A percentile compares a stretch with the other conserved stretches of the same genome.
phyloP scores from a whole-genome alignment of 208 protist species.

The Acanthamoeba castellanii region DNA sequence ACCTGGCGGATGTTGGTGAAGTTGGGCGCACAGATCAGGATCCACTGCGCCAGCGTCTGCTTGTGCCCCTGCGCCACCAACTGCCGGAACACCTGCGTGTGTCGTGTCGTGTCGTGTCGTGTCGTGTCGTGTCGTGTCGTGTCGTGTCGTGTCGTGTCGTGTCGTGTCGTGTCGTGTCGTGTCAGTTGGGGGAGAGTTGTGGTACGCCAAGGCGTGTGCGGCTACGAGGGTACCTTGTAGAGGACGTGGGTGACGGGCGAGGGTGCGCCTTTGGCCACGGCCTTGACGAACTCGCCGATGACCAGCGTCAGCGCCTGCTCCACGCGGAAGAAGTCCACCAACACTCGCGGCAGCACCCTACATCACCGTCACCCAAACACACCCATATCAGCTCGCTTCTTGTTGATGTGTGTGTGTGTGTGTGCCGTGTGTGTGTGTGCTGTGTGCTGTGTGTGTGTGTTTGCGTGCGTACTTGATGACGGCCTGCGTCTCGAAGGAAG shows the following conservation, averaged over 20 bases:
- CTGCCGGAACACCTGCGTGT: neutral
- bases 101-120: neutral
- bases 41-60: slow-evolving; percentile 18
- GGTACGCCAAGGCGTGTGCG: neutral
- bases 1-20: slow-evolving; percentile 28
- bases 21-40: slow-evolving; percentile 26
- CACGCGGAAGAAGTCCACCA: slow-evolving; percentile 67
- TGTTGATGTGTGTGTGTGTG: neutral
- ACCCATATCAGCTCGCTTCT: neutral
- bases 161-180: too few relatives aligned
- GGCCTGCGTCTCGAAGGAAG: slow-evolving; percentile 55
- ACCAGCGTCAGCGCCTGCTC: slow-evolving; percentile 63
- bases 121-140: too few relatives aligned
- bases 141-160: too few relatives aligned
- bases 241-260: slow-evolving; percentile 17
- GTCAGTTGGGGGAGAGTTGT: neutral
- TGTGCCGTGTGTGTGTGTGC: neutral
- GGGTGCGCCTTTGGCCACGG: slow-evolving; percentile 30
- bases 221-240: neutral
- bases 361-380: neutral
- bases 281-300: slow-evolving; percentile 61
- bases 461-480: slow-evolving; percentile 39
- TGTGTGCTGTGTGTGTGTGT: too few relatives aligned
- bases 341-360: slow-evolving; percentile 31
- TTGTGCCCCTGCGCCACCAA: neutral